Conservation (phyloP, 768 basidiomycete species). For the Amanita molliuscula region DNA sequence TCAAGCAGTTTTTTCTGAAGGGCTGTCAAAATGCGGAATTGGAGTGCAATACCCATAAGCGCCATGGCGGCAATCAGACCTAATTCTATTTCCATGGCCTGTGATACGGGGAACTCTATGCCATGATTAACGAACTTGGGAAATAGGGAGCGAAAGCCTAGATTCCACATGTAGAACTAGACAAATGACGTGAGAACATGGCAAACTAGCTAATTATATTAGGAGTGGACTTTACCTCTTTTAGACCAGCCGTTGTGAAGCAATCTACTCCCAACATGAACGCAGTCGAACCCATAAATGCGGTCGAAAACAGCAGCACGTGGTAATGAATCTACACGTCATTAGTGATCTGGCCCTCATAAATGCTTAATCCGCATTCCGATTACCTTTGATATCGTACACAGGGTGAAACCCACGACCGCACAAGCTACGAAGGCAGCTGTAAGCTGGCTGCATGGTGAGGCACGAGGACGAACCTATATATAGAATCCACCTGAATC, state of each 20-base stretch:
- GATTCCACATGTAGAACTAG: constrained; percentile 93
- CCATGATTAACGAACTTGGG: constrained; percentile 59
- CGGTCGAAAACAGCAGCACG: constrained; percentile 76
- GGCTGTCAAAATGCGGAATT: constrained; percentile 75
- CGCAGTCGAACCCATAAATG: constrained; percentile 82
- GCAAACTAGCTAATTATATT: constrained; percentile 5
- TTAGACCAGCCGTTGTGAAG: constrained; percentile 83
- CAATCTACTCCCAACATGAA: constrained; percentile 93
- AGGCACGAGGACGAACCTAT: constrained; percentile 44
- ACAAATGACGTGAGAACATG: constrained; percentile 7
- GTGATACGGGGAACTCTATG: constrained; percentile 75
- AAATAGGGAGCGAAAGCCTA: constrained; percentile 77
- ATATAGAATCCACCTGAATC: constrained; percentile 83
- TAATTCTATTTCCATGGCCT: constrained; percentile 89
- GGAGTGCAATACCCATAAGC: constrained; percentile 83
- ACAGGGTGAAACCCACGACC: constrained; percentile 71
- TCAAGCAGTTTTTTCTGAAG: constrained; percentile 74
- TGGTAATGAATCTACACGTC: constrained; percentile 63
- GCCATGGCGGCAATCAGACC: constrained; percentile 79
- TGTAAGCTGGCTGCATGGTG: constrained; percentile 8
- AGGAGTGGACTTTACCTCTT: constrained; percentile 53
- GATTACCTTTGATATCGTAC: constrained; percentile 65
- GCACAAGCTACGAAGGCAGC: constrained; percentile 40
- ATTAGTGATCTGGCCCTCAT: constrained; percentile 4
- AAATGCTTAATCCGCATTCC: constrained; percentile 4